A percentile compares a stretch with the other conserved stretches of the same genome.
phyloP scores from a whole-genome alignment of 352 stramenopile genomes.

The Pilasporangium apinafurcum region DNA sequence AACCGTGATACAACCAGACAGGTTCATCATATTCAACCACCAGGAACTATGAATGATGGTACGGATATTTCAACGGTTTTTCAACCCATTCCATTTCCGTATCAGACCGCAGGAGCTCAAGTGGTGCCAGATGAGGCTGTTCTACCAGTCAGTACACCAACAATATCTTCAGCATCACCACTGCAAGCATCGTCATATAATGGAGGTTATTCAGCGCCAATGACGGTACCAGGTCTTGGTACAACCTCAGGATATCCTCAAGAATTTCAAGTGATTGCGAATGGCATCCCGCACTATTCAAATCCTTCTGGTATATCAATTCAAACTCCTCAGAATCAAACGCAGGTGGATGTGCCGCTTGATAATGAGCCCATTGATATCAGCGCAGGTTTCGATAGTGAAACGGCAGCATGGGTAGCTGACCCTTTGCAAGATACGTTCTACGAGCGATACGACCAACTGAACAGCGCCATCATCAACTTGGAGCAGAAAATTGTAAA shows the following conservation, averaged over 20 bases:
- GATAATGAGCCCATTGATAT: background rate
- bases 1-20: background rate
- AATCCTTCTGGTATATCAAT: background rate
- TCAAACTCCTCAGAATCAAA: background rate
- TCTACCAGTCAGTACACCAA: background rate
- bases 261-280: too few relatives aligned
- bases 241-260: too few relatives aligned
- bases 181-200: too few relatives aligned
- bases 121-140: too few relatives aligned
- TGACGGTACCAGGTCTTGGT: too few relatives aligned
- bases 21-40: too few relatives aligned
- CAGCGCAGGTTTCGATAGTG: background rate
- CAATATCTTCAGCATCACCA: background rate
- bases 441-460: constrained; percentile 40
- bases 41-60: background rate
- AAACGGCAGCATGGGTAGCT: constrained; percentile 14
- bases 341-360: background rate
- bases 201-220: too few relatives aligned
- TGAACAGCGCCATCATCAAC: constrained; percentile 30
- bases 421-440: constrained; percentile 54
- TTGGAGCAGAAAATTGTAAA: constrained; percentile 32
- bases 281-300: background rate
- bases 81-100: constrained; percentile 1
- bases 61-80: background rate
- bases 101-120: too few relatives aligned